Conservation (phyloP, 2,329 filamentous ascomycete genomes). For the Phoma sp. region DNA sequence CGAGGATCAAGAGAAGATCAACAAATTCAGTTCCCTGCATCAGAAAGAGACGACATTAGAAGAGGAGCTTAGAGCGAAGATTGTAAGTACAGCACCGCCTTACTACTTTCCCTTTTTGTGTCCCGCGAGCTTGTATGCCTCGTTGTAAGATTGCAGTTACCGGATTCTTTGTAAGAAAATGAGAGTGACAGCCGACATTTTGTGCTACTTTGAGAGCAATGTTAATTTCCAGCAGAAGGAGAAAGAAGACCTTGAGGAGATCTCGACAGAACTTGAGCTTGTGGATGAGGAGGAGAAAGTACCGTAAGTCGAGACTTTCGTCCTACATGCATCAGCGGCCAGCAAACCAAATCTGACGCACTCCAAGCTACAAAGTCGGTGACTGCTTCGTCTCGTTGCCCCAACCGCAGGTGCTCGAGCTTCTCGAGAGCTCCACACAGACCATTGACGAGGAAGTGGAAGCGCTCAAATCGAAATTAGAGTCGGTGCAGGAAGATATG, state of each 20-base stretch:
- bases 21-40: slow-evolving; percentile 93
- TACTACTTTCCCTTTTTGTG: not conserved
- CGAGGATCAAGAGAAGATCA: slow-evolving; percentile 99
- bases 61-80: slow-evolving; percentile 80
- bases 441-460: slow-evolving; percentile 79
- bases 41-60: slow-evolving; percentile 80
- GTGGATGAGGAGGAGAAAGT: slow-evolving; percentile 94
- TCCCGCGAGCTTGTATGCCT: not conserved
- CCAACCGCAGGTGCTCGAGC: slow-evolving; percentile 82
- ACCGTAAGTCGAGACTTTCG: slow-evolving; percentile 65
- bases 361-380: slow-evolving; percentile 86
- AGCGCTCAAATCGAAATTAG: slow-evolving; percentile 77
- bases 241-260: slow-evolving; percentile 95
- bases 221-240: slow-evolving; percentile 72
- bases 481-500: slow-evolving; percentile 83
- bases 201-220: not conserved
- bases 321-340: not conserved
- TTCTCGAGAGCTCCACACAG: slow-evolving; percentile 74
- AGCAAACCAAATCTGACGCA: not conserved
- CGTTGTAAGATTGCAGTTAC: not conserved
- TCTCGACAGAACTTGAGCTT: slow-evolving; percentile 88
- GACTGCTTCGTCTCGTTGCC: slow-evolving; percentile 92
- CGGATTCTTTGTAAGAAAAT: not conserved
- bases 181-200: not conserved
- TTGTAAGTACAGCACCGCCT: slow-evolving; percentile 60